Evolutionary conservation across 345 rosid species (phyloP).

Genomic region (Melaleuca quinquenervia): DNA sequence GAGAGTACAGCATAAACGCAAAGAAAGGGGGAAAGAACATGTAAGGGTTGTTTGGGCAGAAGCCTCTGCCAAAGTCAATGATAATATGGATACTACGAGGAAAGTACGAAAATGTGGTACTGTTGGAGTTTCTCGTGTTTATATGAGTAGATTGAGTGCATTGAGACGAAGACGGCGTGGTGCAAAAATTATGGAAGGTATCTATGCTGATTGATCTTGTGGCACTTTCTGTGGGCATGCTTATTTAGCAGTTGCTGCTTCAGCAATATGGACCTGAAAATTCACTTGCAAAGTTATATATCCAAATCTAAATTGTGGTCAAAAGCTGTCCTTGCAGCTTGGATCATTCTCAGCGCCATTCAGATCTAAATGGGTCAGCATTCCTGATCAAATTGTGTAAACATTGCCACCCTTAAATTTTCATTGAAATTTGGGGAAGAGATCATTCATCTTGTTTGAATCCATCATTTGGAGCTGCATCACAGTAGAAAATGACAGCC

Average conservation of each 20-base stretch:
- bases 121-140: slow-evolving; percentile 1
- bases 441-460: neutral
- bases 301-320: neutral
- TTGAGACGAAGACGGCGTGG: slow-evolving; percentile 20
- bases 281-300: neutral
- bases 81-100: slow-evolving; percentile 1
- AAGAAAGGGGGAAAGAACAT: slow-evolving; percentile 6
- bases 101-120: neutral
- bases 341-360: neutral
- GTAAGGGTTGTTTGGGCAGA: slow-evolving; percentile 1
- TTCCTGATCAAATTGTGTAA: neutral
- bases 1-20: slow-evolving; percentile 5
- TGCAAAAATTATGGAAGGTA: slow-evolving; percentile 21
- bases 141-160: slow-evolving; percentile 10
- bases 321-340: neutral
- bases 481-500: neutral
- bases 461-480: neutral
- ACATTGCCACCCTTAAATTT: neutral
- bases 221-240: neutral
- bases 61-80: slow-evolving; percentile 5
- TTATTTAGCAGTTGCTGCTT: neutral
- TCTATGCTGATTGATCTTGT: neutral
- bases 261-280: neutral
- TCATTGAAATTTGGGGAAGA: neutral
- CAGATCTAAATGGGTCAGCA: neutral